A percentile compares a stretch with the other conserved stretches of the same genome.
phyloP scores from a whole-genome alignment of 148 eudicot species.

The Vaccinium macrocarpon region DNA sequence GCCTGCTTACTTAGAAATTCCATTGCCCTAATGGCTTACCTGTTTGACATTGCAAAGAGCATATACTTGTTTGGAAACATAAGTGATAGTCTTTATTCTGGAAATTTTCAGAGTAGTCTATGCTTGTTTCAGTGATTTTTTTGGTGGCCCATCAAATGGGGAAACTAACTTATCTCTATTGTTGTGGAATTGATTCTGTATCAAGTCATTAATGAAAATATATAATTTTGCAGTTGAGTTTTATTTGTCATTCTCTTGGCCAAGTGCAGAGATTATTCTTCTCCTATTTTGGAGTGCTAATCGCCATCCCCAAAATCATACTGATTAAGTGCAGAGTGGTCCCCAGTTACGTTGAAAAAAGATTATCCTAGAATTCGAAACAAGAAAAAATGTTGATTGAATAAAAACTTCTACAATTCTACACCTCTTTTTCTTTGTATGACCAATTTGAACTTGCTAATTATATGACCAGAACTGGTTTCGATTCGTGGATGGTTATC shows the following conservation, averaged over 20 bases:
- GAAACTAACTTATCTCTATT: neutral
- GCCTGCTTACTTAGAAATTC: neutral
- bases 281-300: neutral
- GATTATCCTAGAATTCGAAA: neutral
- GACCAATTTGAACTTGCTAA: neutral
- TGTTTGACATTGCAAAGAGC: constrained; percentile 5
- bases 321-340: neutral
- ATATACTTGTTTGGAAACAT: neutral
- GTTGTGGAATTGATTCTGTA: neutral
- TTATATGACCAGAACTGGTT: neutral
- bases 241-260: neutral
- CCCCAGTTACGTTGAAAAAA: neutral
- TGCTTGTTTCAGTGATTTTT: neutral
- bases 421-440: neutral
- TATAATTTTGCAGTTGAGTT: neutral
- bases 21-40: neutral
- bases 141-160: neutral
- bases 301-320: neutral
- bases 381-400: neutral
- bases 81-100: neutral
- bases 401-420: neutral
- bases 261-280: neutral
- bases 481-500: neutral
- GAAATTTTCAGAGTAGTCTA: neutral
- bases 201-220: neutral